Percentiles rank a stretch among this genome's conserved stretches.
Evolutionary conservation across 2,329 filamentous ascomycete species (phyloP).

Genomic region (Paramyrothecium roridum): DNA sequence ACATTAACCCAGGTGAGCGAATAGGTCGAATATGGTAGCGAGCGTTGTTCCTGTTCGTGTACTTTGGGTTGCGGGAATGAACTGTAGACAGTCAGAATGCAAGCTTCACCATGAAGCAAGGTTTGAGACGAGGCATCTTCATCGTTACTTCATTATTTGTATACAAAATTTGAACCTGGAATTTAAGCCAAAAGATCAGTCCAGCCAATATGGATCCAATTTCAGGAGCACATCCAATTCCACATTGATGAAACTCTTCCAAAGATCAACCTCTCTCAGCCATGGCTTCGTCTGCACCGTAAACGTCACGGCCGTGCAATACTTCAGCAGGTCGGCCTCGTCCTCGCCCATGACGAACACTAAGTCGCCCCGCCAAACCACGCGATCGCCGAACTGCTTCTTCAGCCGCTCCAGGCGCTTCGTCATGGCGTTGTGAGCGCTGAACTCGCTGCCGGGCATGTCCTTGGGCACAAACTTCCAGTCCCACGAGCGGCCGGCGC

Average conservation of each 20-base stretch:
- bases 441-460: slow-evolving; percentile 20
- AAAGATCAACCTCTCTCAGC: slow-evolving; percentile 21
- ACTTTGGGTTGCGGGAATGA: too few species aligned
- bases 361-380: slow-evolving; percentile 16
- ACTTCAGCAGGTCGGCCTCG: slow-evolving; percentile 15
- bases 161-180: too few species aligned
- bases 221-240: slow-evolving; percentile 14
- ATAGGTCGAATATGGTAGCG: too few species aligned
- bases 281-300: slow-evolving; percentile 24
- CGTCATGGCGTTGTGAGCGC: slow-evolving; percentile 8
- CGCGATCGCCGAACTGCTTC: slow-evolving; percentile 12
- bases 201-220: slow-evolving; percentile 16
- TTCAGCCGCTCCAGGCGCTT: slow-evolving; percentile 11
- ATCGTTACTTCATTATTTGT: too few species aligned
- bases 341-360: slow-evolving; percentile 22
- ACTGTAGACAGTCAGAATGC: too few species aligned
- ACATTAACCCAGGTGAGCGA: too few species aligned
- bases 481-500: slow-evolving; percentile 17
- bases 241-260: slow-evolving; percentile 25
- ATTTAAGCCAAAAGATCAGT: slow-evolving; percentile 5
- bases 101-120: too few species aligned
- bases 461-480: slow-evolving; percentile 25
- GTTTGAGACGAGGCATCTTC: too few species aligned
- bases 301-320: slow-evolving; percentile 19
- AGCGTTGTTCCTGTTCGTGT: too few species aligned